Evolutionary conservation across 257 asterid genomes (phyloP), one percentile per base, ranked within the genome.

Genomic region (Lycium ferocissimum): DNA sequence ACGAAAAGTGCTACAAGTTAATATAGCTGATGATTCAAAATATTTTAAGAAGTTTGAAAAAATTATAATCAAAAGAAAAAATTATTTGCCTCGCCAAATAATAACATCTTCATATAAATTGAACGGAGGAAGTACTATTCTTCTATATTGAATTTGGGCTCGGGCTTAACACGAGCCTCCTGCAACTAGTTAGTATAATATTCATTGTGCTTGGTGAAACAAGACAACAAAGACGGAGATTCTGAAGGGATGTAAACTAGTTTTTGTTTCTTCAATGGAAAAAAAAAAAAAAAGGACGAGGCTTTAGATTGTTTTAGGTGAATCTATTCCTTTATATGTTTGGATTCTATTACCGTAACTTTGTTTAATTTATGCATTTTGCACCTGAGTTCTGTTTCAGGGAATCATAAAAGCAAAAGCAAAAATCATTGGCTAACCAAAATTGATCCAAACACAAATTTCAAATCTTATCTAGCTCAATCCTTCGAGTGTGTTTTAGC

Each of bases 171-270:
- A n/a, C n/a, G n/a, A n/a, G n/a, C n/a, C n/a, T n/a, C n/a, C n/a
- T n/a, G n/a, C n/a, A n/a, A n/a, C n/a, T n/a, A 53, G 45, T 33
- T 63, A 4, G 3, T 75, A 43, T 45, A 43, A 49, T 49, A 49
- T 75, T 75, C 45, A 49, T 75, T 22, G 81, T 75, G 81, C 43
- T 75, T 75, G 43, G 81, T 75, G 81, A 75, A 12, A 49, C 43
- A 17, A 7, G 78, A 70, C 54, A 13, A 7, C 22, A 22, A 22
- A 63, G 70, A 9, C 71, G 7, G 7, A 75, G 13, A 7, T 73
- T 45, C 5, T 73, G 62, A 45, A 26, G 38, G 79, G 57, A 43
- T 18, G 4, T 43, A 43, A 18, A 43, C 17, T n/a, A 43, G 6
- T 45, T 18, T 49, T 75, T 75, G 61, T 13, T 20, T 75, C 13